These are phyloP conservation scores for Scheffersomyces titani DNA, from an alignment of 1,139 yeast species.

Conservation along the genomic window DNA sequence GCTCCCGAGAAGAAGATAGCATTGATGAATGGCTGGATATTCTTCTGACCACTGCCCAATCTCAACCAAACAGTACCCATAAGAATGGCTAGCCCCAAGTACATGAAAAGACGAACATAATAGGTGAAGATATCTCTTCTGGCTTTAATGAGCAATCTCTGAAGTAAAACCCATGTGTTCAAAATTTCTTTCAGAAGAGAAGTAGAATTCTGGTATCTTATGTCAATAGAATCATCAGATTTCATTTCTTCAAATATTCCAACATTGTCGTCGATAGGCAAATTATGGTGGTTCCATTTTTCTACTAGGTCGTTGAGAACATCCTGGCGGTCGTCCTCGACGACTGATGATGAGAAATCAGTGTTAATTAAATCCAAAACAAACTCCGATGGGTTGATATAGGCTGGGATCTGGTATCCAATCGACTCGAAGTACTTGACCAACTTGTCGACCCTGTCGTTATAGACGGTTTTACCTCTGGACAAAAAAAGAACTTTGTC, in stretches of 20 bases:
- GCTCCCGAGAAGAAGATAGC: slow-evolving; percentile 46
- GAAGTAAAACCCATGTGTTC: slow-evolving; percentile 16
- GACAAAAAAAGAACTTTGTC: slow-evolving; percentile 31
- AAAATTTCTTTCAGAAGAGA: slow-evolving; percentile 1
- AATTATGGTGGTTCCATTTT: slow-evolving; percentile 6
- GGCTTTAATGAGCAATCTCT: slow-evolving; percentile 29
- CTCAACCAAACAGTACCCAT: slow-evolving; percentile 48
- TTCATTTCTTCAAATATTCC: neutral
- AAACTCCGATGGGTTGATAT: slow-evolving; percentile 31
- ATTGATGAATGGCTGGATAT: slow-evolving; percentile 38
- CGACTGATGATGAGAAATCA: slow-evolving; percentile 18
- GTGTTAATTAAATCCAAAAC: slow-evolving; percentile 35
- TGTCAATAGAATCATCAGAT: neutral
- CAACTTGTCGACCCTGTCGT: slow-evolving; percentile 13
- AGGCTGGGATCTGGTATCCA: slow-evolving; percentile 18
- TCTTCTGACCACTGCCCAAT: slow-evolving; percentile 24
- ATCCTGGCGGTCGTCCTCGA: neutral
- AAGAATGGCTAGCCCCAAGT: slow-evolving; percentile 37
- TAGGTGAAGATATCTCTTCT: slow-evolving; percentile 36
- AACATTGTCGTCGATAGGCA: neutral
- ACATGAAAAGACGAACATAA: slow-evolving; percentile 38
- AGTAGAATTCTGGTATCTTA: neutral
- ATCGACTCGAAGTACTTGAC: slow-evolving; percentile 20
- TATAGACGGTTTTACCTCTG: slow-evolving; percentile 22
- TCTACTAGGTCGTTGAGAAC: slow-evolving; percentile 1